Evolutionary conservation across 805 yeast species (phyloP), one percentile per base, ranked within the genome.

Genomic region (Teunomyces cretensis): DNA sequence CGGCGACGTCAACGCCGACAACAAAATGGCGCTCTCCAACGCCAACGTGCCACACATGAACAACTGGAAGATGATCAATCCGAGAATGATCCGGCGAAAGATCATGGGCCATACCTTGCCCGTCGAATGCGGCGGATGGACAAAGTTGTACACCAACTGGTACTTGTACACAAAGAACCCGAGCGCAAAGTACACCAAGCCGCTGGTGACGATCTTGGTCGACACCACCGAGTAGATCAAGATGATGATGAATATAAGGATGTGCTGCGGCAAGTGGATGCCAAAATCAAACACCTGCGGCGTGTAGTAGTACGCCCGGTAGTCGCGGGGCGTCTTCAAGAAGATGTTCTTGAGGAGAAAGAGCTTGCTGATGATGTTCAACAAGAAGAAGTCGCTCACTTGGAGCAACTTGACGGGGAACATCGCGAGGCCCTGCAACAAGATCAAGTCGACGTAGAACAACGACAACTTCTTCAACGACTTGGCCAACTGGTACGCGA

Each of bases 371-470:
- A 70, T 43, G 19, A 68, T 53, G 64, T 76, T 75, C 12, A 79
- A 55, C 17, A 75, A 53, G 4, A 72, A 66, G 30, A 80, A 65
- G 57, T 80, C 84, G 14, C 83, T 81, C 33, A 76, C 62, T 56
- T 81, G 85, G 11, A 80, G 63, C 33, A 80, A 64, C 43, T 78
- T 72, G 35, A 79, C 76, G 3, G 84, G 84, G 52, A 80, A 78
- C 82, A 81, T 78, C 1, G 81, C 81, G 42, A 81, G 55, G 0
- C 90, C 94, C 61, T 86, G 94, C 45, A 86, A 73, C 16, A 86
- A 68, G 47, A 86, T 85, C 63, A 80, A 70, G 56, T 80, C 81
- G 42, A 75, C 79, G 51, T 80, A 80, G 52, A 80, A 80, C 38
- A 80, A 62, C 2, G 83, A 76, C 30, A 78, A 61, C 33, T 73